Conservation (phyloP, 192 early-diverging fungal species). For the Neocallimastix lanati region DNA sequence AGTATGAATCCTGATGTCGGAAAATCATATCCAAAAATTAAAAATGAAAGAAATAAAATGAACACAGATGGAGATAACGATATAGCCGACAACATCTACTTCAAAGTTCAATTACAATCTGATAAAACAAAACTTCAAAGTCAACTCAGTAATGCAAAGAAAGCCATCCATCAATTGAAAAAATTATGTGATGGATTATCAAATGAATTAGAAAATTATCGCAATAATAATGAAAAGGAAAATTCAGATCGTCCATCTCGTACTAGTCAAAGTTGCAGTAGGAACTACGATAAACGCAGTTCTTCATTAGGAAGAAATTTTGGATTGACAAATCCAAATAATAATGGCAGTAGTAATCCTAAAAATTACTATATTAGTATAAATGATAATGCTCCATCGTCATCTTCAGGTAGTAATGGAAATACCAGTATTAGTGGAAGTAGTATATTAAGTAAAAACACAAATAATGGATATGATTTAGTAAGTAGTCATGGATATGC, state of each 20-base stretch:
- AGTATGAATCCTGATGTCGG: neutral
- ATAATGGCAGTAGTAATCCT: neutral
- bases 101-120: neutral
- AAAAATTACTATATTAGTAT: neutral
- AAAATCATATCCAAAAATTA: too few species aligned
- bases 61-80: too few species aligned
- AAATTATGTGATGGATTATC: neutral
- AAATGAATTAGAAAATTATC: neutral
- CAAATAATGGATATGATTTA: neutral
- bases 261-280: neutral
- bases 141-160: neutral
- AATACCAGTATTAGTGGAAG: neutral
- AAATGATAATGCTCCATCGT: neutral
- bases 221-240: neutral
- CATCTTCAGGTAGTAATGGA: neutral
- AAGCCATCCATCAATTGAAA: neutral
- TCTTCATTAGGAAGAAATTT: neutral
- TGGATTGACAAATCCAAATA: too few species aligned
- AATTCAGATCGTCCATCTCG: neutral
- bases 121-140: neutral
- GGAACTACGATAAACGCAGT: neutral
- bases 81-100: neutral
- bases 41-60: too few species aligned
- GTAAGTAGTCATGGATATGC: neutral
- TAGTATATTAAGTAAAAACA: neutral